These are phyloP conservation scores for Talaromyces piceae DNA, from an alignment of 2,329 filamentous ascomycete species.

Conservation along the genomic window DNA sequence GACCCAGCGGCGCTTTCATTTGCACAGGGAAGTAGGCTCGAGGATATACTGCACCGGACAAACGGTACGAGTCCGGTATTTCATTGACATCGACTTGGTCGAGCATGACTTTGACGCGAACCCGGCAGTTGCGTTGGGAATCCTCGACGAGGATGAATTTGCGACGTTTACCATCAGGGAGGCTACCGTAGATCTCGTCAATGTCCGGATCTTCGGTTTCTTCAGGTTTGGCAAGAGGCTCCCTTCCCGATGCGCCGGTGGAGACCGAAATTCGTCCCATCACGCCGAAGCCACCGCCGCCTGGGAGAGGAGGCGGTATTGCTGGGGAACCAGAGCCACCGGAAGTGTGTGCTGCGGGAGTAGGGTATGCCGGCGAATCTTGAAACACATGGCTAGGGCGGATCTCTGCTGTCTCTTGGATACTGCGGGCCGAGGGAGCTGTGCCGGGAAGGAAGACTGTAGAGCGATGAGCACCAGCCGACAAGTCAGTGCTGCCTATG, in stretches of 20 bases:
- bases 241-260: slow-evolving; percentile 21
- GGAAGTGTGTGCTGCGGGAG: slow-evolving; percentile 42
- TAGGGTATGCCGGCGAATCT: slow-evolving; percentile 60
- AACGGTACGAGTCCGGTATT: slow-evolving; percentile 91
- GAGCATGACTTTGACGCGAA: slow-evolving; percentile 87
- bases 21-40: slow-evolving; percentile 87
- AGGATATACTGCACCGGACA: slow-evolving; percentile 80
- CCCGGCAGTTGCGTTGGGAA: slow-evolving; percentile 67
- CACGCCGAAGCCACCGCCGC: slow-evolving; percentile 42
- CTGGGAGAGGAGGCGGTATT: slow-evolving; percentile 58
- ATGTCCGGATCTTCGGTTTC: slow-evolving; percentile 33
- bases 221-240: slow-evolving; percentile 17
- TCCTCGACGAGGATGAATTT: slow-evolving; percentile 98
- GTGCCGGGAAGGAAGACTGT: slow-evolving; percentile 49
- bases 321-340: slow-evolving; percentile 48
- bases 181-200: slow-evolving; percentile 72
- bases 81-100: slow-evolving; percentile 90
- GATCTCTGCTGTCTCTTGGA: slow-evolving; percentile 55
- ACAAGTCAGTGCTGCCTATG: slow-evolving; percentile 33
- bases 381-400: slow-evolving; percentile 69
- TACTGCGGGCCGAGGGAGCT: slow-evolving; percentile 33
- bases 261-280: slow-evolving; percentile 27
- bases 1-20: slow-evolving; percentile 79
- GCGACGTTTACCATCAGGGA: slow-evolving; percentile 82
- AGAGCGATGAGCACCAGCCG: slow-evolving; percentile 51